Conservation (phyloP, 208 protist genomes). For the Leishmania tropica region DNA sequence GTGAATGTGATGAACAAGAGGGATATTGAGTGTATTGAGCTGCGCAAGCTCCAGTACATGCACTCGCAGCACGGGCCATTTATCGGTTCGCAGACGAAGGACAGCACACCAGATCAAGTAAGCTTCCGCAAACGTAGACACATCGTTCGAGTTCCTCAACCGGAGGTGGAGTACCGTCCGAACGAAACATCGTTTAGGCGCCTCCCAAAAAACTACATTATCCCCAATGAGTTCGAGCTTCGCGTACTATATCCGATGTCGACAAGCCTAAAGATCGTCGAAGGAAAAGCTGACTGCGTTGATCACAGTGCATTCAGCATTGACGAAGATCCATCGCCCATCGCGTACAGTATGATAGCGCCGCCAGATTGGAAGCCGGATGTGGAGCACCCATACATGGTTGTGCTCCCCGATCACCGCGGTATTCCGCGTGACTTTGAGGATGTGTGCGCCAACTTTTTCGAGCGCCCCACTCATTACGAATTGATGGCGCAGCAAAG, state of each 20-base stretch:
- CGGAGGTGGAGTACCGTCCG: slow-evolving; percentile 62
- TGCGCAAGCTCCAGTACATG: slow-evolving; percentile 77
- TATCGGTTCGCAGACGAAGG: slow-evolving; percentile 71
- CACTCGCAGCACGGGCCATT: slow-evolving; percentile 84
- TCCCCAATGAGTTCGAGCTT: slow-evolving; percentile 86
- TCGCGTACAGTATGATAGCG: slow-evolving; percentile 80
- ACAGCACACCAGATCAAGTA: slow-evolving; percentile 41
- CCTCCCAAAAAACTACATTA: slow-evolving; percentile 66
- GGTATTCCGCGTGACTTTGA: slow-evolving; percentile 84
- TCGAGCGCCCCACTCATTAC: slow-evolving; percentile 71
- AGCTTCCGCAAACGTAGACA: slow-evolving; percentile 55
- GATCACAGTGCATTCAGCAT: slow-evolving; percentile 73
- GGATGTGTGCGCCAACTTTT: slow-evolving; percentile 89
- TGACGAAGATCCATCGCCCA: slow-evolving; percentile 69
- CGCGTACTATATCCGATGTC: slow-evolving; percentile 79
- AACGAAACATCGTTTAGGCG: slow-evolving; percentile 86
- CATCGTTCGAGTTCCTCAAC: slow-evolving; percentile 74
- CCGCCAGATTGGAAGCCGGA: slow-evolving; percentile 65
- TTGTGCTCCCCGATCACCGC: slow-evolving; percentile 77
- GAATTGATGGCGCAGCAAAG: slow-evolving; percentile 73
- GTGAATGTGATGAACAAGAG: slow-evolving; percentile 44
- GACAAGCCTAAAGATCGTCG: slow-evolving; percentile 63
- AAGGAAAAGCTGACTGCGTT: slow-evolving; percentile 80
- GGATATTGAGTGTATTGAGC: slow-evolving; percentile 54
- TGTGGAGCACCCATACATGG: slow-evolving; percentile 77